phyloP scores from a whole-genome alignment of 1,139 yeast genomes.

The Scheffersomyces cryptocercus region DNA sequence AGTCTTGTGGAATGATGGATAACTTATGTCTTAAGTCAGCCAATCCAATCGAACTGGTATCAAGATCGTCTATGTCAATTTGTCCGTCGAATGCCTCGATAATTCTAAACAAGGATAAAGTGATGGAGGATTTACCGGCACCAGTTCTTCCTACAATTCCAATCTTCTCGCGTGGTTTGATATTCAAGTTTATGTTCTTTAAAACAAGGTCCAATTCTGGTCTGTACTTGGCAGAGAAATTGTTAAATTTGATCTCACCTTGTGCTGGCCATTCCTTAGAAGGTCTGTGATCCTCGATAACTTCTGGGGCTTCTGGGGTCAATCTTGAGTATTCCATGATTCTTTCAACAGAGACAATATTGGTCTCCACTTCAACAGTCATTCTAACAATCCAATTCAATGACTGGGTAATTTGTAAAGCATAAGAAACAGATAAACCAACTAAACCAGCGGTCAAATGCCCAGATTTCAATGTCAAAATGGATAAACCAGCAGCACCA shows the following conservation, averaged over 20 bases:
- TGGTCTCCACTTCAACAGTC: slow-evolving; percentile 97
- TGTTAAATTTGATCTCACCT: slow-evolving; percentile 57
- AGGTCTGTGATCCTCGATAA: slow-evolving; percentile 73
- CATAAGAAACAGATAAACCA: slow-evolving; percentile 91
- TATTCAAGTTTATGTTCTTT: slow-evolving; percentile 49
- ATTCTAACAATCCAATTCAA: slow-evolving; percentile 96
- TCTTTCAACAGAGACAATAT: slow-evolving; percentile 95
- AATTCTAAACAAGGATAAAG: slow-evolving; percentile 71
- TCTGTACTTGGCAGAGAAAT: slow-evolving; percentile 66
- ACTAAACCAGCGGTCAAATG: slow-evolving; percentile 82
- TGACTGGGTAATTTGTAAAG: slow-evolving; percentile 88
- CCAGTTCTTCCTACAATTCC: slow-evolving; percentile 89
- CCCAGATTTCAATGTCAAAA: slow-evolving; percentile 67
- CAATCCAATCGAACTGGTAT: slow-evolving; percentile 74
- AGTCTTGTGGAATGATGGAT: slow-evolving; percentile 95
- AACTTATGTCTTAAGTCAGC: slow-evolving; percentile 80
- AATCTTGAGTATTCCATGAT: slow-evolving; percentile 80
- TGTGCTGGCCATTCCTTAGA: slow-evolving; percentile 56
- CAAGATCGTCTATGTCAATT: slow-evolving; percentile 70
- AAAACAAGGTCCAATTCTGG: slow-evolving; percentile 61
- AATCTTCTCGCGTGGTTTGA: slow-evolving; percentile 64
- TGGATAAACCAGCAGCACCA: slow-evolving; percentile 81
- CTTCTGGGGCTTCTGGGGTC: slow-evolving; percentile 78
- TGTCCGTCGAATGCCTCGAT: slow-evolving; percentile 74
- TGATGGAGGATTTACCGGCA: slow-evolving; percentile 77